phyloP scores from a whole-genome alignment of 768 basidiomycete genomes.

The Terana coerulea region DNA sequence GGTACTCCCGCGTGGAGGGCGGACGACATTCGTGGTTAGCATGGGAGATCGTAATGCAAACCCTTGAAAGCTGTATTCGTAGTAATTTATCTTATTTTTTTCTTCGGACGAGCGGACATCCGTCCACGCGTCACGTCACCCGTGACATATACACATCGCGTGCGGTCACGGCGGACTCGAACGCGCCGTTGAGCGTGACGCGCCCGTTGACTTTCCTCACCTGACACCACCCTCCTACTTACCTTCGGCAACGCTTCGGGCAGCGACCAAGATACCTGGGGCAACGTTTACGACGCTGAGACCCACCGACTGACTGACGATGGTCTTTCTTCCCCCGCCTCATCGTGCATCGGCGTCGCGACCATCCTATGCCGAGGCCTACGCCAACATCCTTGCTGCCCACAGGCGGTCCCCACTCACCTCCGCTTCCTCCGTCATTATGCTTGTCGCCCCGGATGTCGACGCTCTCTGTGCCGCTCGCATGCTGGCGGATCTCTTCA shows the following conservation, averaged over 20 bases:
- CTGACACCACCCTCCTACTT: neutral
- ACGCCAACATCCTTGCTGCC: constrained; percentile 63
- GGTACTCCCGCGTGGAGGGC: constrained; percentile 78
- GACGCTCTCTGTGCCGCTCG: constrained; percentile 90
- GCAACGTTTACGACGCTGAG: neutral
- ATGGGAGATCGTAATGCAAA: constrained; percentile 51
- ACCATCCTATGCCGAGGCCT: constrained; percentile 70
- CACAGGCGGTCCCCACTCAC: constrained; percentile 72
- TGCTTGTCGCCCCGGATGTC: constrained; percentile 86
- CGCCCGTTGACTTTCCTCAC: constrained; percentile 14
- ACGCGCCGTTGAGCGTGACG: constrained; percentile 8
- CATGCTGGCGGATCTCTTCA: constrained; percentile 86
- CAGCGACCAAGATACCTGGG: neutral
- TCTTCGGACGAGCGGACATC: neutral
- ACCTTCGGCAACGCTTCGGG: neutral
- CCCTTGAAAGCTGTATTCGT: neutral
- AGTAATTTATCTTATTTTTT: neutral
- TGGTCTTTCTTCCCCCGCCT: constrained; percentile 73
- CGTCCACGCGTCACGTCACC: constrained; percentile 6
- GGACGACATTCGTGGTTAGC: constrained; percentile 75
- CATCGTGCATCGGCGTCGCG: constrained; percentile 55
- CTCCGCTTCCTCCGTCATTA: constrained; percentile 78
- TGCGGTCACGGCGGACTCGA: neutral
- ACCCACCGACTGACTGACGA: constrained; percentile 19
- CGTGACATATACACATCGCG: constrained; percentile 1